These are phyloP conservation scores for Heterobasidion annosum DNA, from an alignment of 1,284 basidiomycete genomes.

Conservation along the genomic window DNA sequence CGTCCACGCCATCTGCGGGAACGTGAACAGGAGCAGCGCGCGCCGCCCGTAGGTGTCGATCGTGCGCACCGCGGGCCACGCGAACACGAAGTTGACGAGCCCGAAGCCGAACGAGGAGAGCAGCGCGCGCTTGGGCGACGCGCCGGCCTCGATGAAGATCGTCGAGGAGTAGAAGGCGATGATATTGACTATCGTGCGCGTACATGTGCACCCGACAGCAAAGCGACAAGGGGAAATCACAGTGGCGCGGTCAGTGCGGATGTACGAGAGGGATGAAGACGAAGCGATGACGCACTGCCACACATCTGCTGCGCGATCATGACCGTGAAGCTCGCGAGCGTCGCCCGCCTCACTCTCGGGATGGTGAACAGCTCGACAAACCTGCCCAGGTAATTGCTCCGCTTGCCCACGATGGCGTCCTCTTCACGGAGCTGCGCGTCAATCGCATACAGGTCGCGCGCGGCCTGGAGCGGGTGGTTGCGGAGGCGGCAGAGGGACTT, in stretches of 20 bases:
- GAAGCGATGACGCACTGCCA: not conserved
- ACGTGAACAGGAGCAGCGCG: not conserved
- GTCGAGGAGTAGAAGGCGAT: not conserved
- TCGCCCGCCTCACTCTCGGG: not conserved
- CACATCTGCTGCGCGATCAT: slow-evolving; percentile 1
- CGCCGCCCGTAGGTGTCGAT: not conserved
- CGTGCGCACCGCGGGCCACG: not conserved
- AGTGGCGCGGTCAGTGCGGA: too few relatives aligned
- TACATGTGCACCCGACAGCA: not conserved
- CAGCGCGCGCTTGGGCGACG: not conserved
- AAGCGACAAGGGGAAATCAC: not conserved
- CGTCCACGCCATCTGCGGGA: not conserved
- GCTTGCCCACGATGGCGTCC: not conserved
- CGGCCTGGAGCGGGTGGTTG: not conserved
- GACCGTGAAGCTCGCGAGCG: not conserved
- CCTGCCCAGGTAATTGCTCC: not conserved
- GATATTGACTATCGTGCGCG: not conserved
- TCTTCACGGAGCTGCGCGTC: not conserved
- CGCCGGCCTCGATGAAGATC: not conserved
- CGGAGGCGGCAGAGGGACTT: not conserved
- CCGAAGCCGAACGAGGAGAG: not conserved
- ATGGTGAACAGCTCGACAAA: not conserved
- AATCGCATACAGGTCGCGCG: not conserved
- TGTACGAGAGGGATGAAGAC: too few relatives aligned
- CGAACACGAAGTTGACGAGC: not conserved